Conservation (phyloP, 345 rosid genomes). For the Bretschneidera sinensis region DNA sequence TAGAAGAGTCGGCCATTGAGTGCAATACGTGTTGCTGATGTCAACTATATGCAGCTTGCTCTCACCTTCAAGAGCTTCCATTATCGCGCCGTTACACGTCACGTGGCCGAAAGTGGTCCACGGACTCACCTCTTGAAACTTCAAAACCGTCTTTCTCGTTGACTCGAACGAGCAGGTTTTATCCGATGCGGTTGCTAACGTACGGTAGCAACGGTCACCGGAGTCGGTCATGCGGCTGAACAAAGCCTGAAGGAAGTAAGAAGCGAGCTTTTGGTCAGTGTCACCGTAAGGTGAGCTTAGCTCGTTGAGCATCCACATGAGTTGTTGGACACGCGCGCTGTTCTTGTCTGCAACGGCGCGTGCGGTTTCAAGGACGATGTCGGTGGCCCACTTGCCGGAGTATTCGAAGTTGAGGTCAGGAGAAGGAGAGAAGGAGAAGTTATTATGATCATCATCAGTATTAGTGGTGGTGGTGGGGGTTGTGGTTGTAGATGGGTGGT, state of each 20-base stretch:
- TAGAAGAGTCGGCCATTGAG: constrained; percentile 97
- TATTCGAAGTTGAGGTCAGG: constrained; percentile 51
- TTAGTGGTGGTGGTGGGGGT: constrained; percentile 34
- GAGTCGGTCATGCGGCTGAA: constrained; percentile 81
- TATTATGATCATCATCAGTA: constrained; percentile 38
- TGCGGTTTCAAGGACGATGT: constrained; percentile 63
- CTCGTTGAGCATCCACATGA: constrained; percentile 94
- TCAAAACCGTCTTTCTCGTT: constrained; percentile 67
- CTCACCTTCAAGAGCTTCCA: constrained; percentile 91
- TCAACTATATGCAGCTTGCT: constrained; percentile 74
- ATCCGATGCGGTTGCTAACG: constrained; percentile 60
- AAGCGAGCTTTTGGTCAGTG: constrained; percentile 70
- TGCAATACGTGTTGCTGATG: constrained; percentile 85
- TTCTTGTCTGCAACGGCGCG: constrained; percentile 62
- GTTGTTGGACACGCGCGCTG: constrained; percentile 62
- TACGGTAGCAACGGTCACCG: constrained; percentile 61
- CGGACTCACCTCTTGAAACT: constrained; percentile 92
- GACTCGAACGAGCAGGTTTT: constrained; percentile 76
- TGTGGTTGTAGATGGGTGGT: constrained; percentile 29
- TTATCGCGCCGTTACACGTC: constrained; percentile 81
- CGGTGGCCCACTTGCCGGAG: constrained; percentile 70
- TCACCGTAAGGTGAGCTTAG: constrained; percentile 87
- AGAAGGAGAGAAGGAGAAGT: constrained; percentile 45
- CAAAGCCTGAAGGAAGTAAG: constrained; percentile 86
- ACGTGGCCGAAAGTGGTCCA: constrained; percentile 99